Evolutionary conservation across 768 basidiomycete genomes (phyloP).

Genomic region (Suillus discolor): DNA sequence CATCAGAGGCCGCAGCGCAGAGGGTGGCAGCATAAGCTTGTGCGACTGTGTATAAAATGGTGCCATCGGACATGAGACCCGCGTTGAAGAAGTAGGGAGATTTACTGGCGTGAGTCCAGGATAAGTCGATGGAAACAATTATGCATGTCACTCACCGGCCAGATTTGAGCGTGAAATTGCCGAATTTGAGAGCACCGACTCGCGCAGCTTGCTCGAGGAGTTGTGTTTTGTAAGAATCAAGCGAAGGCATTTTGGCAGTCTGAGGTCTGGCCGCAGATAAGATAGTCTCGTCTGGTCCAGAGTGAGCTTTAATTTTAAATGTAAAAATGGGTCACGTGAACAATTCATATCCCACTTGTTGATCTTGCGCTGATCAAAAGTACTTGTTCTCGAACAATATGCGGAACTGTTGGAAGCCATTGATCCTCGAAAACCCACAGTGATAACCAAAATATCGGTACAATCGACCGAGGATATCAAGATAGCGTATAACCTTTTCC

Average conservation of each 20-base stretch:
- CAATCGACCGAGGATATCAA: background rate
- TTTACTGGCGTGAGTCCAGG: constrained; percentile 42
- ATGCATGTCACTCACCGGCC: constrained; percentile 66
- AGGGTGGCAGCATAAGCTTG: constrained; percentile 86
- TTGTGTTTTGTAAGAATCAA: constrained; percentile 58
- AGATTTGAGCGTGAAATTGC: constrained; percentile 91
- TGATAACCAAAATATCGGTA: background rate
- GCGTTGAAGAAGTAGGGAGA: constrained; percentile 99
- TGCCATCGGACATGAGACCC: constrained; percentile 81
- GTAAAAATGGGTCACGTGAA: background rate
- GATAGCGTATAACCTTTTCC: background rate
- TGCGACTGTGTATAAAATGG: constrained; percentile 75
- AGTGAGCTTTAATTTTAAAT: background rate
- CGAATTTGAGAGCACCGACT: constrained; percentile 83
- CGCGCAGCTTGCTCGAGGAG: constrained; percentile 71
- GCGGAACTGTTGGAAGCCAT: background rate
- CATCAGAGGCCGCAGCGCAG: constrained; percentile 47
- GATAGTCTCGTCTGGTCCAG: background rate
- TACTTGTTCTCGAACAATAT: background rate
- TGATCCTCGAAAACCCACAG: background rate
- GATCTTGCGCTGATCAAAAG: background rate
- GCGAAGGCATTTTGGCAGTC: constrained; percentile 7
- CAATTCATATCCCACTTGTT: background rate
- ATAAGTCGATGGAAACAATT: constrained; percentile 3
- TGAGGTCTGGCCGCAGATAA: background rate